Evolutionary conservation across 768 basidiomycete species (phyloP).

Genomic region (Holtermanniella nyarrowii): DNA sequence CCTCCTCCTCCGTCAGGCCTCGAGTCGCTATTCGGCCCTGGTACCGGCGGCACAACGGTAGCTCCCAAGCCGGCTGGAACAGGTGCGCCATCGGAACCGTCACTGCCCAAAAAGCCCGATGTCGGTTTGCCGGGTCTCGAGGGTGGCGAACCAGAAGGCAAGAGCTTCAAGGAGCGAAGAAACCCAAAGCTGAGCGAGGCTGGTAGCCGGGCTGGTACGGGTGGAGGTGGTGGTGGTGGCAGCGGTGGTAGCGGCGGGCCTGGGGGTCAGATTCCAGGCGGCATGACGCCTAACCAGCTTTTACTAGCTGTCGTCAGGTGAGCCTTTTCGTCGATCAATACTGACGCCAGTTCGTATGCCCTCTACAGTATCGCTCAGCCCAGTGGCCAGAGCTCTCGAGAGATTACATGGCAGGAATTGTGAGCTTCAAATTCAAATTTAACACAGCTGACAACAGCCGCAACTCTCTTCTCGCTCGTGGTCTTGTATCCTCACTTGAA

Average conservation of each 20-base stretch:
- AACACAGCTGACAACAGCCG: constrained; percentile 43
- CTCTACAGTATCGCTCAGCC: constrained; percentile 32
- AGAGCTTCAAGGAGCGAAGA: constrained; percentile 14
- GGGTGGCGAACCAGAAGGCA: background rate
- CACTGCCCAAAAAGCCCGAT: constrained; percentile 25
- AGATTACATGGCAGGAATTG: constrained; percentile 99
- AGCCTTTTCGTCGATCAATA: constrained; percentile 1
- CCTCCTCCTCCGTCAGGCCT: constrained; percentile 28
- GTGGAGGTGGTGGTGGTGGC: constrained; percentile 30
- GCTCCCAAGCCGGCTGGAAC: constrained; percentile 31
- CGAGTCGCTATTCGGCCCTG: constrained; percentile 25
- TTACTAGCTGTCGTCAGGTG: constrained; percentile 27
- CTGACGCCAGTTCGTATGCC: constrained; percentile 25
- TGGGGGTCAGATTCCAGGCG: constrained; percentile 16
- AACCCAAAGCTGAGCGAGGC: constrained; percentile 26
- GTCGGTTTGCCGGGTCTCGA: constrained; percentile 19
- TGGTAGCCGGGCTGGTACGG: constrained; percentile 28
- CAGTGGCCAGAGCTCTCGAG: constrained; percentile 47
- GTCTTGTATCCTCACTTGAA: constrained; percentile 82
- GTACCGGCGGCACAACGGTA: constrained; percentile 13
- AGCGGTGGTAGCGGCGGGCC: constrained; percentile 19
- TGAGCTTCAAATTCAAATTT: constrained; percentile 14
- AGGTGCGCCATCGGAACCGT: constrained; percentile 26
- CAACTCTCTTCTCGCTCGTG: constrained; percentile 91
- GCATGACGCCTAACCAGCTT: constrained; percentile 36